A percentile compares a stretch with the other conserved stretches of the same genome.
Conservation (phyloP, 768 basidiomycete genomes). For the Leccinum truebloodii region DNA sequence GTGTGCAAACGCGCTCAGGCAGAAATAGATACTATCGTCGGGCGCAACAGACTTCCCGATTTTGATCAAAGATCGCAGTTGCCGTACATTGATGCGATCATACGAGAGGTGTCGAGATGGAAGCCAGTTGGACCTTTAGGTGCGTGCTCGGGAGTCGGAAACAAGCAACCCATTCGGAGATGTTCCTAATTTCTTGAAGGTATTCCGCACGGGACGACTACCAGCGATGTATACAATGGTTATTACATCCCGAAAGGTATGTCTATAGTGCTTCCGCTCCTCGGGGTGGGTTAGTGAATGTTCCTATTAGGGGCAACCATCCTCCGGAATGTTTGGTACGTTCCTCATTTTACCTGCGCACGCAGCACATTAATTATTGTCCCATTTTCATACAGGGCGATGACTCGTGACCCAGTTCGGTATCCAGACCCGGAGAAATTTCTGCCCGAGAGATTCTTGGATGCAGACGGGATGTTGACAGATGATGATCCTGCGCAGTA, state of each 20-base stretch:
- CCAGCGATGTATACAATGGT: slow-evolving; percentile 42
- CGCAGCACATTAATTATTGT: not conserved
- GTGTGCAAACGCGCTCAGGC: not conserved
- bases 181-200: not conserved
- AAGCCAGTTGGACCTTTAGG: not conserved
- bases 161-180: not conserved
- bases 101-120: not conserved
- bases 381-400: not conserved
- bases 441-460: not conserved
- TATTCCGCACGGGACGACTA: slow-evolving; percentile 29
- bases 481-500: not conserved
- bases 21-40: slow-evolving; percentile 3
- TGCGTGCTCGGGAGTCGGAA: not conserved
- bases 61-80: slow-evolving; percentile 1
- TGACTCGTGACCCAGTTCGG: not conserved
- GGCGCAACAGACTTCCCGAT: not conserved
- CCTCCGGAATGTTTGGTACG: not conserved
- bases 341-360: too few species aligned
- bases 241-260: slow-evolving; percentile 52
- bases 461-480: not conserved
- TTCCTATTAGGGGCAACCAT: not conserved
- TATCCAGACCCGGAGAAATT: not conserved
- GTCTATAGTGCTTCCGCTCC: not conserved
- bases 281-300: not conserved
- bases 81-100: not conserved